phyloP scores from a whole-genome alignment of 2,329 filamentous ascomycete species.

The Didymellaceae sp. region DNA sequence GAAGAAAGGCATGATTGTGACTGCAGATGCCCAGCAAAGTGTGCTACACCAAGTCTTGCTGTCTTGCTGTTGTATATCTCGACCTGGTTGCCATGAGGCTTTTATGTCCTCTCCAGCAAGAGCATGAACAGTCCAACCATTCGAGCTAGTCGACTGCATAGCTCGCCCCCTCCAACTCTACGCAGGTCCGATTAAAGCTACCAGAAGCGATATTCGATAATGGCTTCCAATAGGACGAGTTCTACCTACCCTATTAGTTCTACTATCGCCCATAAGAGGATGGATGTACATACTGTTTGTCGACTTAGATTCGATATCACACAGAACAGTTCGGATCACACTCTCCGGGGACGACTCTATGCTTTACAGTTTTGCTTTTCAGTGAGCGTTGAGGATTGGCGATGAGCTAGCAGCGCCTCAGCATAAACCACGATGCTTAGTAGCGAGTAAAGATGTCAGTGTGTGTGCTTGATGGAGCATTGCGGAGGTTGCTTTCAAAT shows the following conservation, averaged over 20 bases:
- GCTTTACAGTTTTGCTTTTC: slow-evolving; percentile 5
- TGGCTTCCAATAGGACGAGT: slow-evolving; percentile 3
- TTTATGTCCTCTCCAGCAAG: slow-evolving; percentile 4
- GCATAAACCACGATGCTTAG: neutral
- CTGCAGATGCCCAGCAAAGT: neutral
- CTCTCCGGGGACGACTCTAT: neutral
- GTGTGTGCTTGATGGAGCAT: neutral
- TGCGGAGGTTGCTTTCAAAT: neutral
- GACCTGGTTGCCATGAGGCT: neutral
- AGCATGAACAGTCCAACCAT: neutral
- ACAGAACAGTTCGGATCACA: neutral
- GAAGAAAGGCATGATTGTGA: neutral
- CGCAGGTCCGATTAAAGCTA: slow-evolving; percentile 2
- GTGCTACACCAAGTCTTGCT: neutral
- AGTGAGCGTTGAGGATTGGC: neutral
- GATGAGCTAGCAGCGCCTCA: slow-evolving; percentile 3
- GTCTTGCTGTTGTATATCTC: neutral
- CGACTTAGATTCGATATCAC: neutral
- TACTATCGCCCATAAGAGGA: neutral
- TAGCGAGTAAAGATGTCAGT: neutral
- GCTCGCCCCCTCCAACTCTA: neutral
- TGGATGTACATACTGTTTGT: slow-evolving; percentile 5
- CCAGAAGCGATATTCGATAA: neutral
- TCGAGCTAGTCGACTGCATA: slow-evolving; percentile 3
- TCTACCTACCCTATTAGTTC: slow-evolving; percentile 1